phyloP scores from a whole-genome alignment of 2,329 filamentous ascomycete species.

The Fusarium lateritium region DNA sequence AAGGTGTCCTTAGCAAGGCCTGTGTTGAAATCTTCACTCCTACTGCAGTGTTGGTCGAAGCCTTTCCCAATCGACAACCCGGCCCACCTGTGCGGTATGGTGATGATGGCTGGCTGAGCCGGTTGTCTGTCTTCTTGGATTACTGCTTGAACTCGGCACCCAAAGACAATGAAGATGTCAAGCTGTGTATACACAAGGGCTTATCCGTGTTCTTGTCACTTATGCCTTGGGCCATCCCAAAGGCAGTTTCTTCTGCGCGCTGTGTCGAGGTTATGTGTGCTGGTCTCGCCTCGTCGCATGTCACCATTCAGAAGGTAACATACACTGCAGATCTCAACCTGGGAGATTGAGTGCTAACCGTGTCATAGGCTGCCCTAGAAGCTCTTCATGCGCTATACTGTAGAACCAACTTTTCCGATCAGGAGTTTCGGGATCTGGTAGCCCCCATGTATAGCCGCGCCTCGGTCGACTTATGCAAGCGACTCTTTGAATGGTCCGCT shows the following conservation, averaged over 20 bases:
- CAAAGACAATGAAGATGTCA: conserved; percentile 76
- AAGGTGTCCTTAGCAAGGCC: conserved; percentile 86
- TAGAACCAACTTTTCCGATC: conserved; percentile 79
- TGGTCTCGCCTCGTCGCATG: conserved; percentile 77
- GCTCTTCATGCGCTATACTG: conserved; percentile 87
- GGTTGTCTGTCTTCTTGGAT: conserved; percentile 80
- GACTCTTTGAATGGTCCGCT: conserved; percentile 84
- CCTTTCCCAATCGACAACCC: conserved; percentile 80
- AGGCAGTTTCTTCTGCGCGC: conserved; percentile 80
- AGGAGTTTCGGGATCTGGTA: conserved; percentile 84
- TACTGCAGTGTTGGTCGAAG: conserved; percentile 78
- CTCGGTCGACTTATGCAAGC: conserved; percentile 78
- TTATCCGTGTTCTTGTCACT: conserved; percentile 83
- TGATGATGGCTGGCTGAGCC: conserved; percentile 87
- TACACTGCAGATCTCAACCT: no score
- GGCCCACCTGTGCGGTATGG: conserved; percentile 80
- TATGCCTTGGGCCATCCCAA: conserved; percentile 89
- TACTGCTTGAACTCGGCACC: conserved; percentile 79
- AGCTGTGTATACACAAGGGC: conserved; percentile 80
- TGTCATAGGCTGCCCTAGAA: conserved; percentile 80
- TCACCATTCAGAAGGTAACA: conserved; percentile 79
- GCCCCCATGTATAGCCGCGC: conserved; percentile 83
- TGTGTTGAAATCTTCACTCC: conserved; percentile 96
- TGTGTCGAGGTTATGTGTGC: conserved; percentile 80
- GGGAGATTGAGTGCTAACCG: conserved; percentile 23